Percentiles rank a stretch among this genome's conserved stretches.
Conservation (phyloP, 2,329 filamentous ascomycete species). For the Exophiala bonariae region DNA sequence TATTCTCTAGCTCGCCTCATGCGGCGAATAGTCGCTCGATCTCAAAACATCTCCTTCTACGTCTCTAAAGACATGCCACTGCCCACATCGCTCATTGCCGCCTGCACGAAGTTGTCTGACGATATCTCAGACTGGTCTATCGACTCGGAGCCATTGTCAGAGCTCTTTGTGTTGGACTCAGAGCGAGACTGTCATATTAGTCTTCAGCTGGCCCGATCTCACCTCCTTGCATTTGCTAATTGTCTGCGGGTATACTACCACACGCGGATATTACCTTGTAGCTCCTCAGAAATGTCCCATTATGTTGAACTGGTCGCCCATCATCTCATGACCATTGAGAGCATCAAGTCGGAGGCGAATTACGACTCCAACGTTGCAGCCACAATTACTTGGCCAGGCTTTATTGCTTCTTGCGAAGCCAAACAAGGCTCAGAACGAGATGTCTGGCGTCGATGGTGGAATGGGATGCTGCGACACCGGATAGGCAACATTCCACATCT, state of each 20-base stretch:
- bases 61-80: constrained; percentile 9
- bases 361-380: constrained; percentile 20
- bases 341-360: constrained; percentile 18
- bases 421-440: constrained; percentile 8
- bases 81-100: constrained; percentile 7
- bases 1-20: constrained; percentile 23
- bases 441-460: constrained; percentile 27
- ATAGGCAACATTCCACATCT: constrained; percentile 27
- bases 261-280: constrained; percentile 17
- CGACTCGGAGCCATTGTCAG: constrained; percentile 11
- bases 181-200: constrained; percentile 5
- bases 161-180: constrained; percentile 4
- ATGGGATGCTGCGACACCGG: constrained; percentile 21
- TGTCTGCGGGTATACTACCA: constrained; percentile 23
- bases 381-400: constrained; percentile 29
- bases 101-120: constrained; percentile 8
- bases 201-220: constrained; percentile 18
- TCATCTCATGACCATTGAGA: constrained; percentile 22
- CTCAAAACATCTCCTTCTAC: constrained; percentile 21
- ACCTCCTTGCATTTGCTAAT: constrained; percentile 24
- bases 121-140: constrained; percentile 14
- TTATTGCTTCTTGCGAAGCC: constrained; percentile 28
- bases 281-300: constrained; percentile 1
- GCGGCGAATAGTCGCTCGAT: constrained; percentile 11
- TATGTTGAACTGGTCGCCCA: constrained; percentile 16